Conservation (phyloP, 441 rosid species). For the Adansonia grandidieri region DNA sequence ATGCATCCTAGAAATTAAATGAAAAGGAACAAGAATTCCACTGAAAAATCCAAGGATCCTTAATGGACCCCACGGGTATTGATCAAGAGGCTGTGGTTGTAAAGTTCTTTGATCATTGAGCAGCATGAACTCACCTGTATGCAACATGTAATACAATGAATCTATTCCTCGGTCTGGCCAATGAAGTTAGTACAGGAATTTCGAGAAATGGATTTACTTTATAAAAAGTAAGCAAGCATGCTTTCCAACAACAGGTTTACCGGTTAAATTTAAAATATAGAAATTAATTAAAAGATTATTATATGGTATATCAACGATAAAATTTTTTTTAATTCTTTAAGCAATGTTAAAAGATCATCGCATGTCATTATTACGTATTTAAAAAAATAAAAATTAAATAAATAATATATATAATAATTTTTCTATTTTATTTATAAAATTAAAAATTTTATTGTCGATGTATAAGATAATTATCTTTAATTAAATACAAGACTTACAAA, state of each 20-base stretch:
- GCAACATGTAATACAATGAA: constrained; percentile 12
- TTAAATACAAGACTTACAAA: background rate
- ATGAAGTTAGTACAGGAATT: background rate
- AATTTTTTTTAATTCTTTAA: too few species aligned
- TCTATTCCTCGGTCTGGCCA: background rate
- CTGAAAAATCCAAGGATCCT: background rate
- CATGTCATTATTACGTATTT: too few species aligned
- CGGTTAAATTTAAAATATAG: background rate
- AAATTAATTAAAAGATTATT: background rate
- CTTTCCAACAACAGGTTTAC: background rate
- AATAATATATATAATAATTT: too few species aligned
- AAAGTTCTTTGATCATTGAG: background rate
- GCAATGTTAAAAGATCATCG: too few species aligned
- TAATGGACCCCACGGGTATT: background rate
- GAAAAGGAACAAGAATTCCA: background rate
- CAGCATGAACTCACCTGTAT: constrained; percentile 26
- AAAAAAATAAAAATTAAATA: too few species aligned
- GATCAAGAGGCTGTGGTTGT: background rate
- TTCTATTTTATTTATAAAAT: too few species aligned
- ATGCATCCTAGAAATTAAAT: background rate
- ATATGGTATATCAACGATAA: too few species aligned
- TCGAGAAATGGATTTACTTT: constrained; percentile 10
- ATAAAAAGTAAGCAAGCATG: constrained; percentile 12
- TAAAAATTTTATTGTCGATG: too few species aligned
- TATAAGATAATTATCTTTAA: too few species aligned